Conservation (phyloP, 495 filamentous ascomycete genomes). For the Penicillium odoratum region DNA sequence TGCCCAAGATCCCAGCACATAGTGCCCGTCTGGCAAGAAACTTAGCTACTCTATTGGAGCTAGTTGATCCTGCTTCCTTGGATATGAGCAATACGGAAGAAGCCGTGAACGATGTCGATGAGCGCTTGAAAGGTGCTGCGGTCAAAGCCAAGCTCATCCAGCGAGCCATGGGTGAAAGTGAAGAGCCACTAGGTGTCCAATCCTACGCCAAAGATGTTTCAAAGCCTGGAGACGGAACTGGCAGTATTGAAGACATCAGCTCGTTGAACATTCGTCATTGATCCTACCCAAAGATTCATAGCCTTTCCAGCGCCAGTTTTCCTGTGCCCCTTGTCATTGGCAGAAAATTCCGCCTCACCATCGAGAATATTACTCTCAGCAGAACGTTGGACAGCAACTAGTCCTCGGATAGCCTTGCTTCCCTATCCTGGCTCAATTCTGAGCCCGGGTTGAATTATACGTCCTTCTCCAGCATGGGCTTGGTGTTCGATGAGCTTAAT, state of each 20-base stretch:
- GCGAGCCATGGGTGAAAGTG: conserved; percentile 62
- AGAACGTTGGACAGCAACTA: not conserved
- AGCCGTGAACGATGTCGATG: conserved; percentile 81
- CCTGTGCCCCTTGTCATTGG: not conserved
- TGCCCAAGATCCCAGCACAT: conserved; percentile 50
- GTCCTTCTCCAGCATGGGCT: not conserved
- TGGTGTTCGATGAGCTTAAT: not conserved
- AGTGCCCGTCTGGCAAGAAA: conserved; percentile 73
- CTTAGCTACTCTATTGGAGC: conserved; percentile 65
- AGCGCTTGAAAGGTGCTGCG: conserved; percentile 73
- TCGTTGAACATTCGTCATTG: conserved; percentile 48
- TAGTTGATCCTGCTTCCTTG: conserved; percentile 78
- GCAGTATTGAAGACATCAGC: conserved; percentile 58
- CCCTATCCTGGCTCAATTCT: not conserved
- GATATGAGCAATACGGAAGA: conserved; percentile 80
- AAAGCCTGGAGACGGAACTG: conserved; percentile 42
- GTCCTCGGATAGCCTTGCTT: not conserved
- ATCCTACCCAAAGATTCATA: conserved; percentile 12
- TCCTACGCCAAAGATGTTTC: conserved; percentile 27
- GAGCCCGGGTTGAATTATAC: not conserved
- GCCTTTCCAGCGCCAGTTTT: not conserved
- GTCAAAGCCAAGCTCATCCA: conserved; percentile 83
- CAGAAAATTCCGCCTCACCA: not conserved
- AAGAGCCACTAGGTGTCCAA: conserved; percentile 29
- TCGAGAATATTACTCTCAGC: not conserved